phyloP scores from a whole-genome alignment of 495 filamentous ascomycete genomes.

The Tuber magnatum region DNA sequence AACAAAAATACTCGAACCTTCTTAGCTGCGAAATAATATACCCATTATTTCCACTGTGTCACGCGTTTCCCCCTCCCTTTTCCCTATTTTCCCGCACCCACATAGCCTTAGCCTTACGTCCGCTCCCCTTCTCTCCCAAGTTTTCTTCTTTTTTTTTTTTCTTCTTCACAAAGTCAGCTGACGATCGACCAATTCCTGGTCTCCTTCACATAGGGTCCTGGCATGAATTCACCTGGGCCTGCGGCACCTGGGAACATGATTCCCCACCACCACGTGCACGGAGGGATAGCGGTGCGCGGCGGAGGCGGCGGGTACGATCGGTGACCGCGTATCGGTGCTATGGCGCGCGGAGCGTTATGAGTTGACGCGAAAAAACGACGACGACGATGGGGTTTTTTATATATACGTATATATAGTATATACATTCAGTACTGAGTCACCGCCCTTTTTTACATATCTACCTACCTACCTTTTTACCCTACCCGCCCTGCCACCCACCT shows the following conservation, averaged over 20 bases:
- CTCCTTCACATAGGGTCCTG: constrained; percentile 22
- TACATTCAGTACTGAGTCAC: not conserved
- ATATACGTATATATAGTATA: constrained; percentile 3
- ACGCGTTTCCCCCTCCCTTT: not conserved
- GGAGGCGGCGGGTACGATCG: constrained; percentile 17
- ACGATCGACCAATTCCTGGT: not conserved
- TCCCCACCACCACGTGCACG: constrained; percentile 24
- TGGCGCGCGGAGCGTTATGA: not conserved
- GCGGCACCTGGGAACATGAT: constrained; percentile 24
- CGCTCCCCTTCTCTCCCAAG: not conserved
- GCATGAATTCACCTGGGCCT: constrained; percentile 30
- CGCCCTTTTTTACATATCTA: constrained; percentile 9
- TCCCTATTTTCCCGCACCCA: not conserved
- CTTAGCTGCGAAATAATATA: constrained; percentile 3
- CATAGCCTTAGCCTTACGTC: not conserved
- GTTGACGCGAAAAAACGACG: constrained; percentile 10
- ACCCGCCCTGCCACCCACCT: constrained; percentile 1
- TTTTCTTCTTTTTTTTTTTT: not conserved
- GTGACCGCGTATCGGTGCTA: constrained; percentile 18
- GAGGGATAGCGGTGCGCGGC: constrained; percentile 24
- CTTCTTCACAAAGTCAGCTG: not conserved
- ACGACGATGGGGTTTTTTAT: constrained; percentile 8
- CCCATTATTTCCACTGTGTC: not conserved
- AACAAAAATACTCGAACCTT: constrained; percentile 16
- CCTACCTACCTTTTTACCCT: not conserved